Percentiles rank a stretch among this genome's conserved stretches.
Evolutionary conservation across 129 eudicot species (phyloP).

Genomic region (Apium graveolens): DNA sequence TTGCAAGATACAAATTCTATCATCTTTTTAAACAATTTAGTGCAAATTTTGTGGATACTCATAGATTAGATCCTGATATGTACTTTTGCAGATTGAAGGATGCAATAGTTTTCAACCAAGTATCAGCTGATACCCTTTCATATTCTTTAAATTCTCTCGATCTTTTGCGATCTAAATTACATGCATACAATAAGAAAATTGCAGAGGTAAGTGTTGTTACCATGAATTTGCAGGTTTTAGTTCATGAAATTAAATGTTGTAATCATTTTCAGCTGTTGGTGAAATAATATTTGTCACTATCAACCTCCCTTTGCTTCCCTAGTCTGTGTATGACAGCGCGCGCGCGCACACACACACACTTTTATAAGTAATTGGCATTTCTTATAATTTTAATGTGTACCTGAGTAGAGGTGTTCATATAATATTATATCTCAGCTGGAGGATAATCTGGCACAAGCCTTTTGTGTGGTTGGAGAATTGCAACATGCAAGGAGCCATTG

Average conservation of each 20-base stretch:
- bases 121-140: slow-evolving; percentile 28
- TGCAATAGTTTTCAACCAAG: slow-evolving; percentile 32
- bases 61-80: background rate
- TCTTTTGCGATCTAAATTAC: slow-evolving; percentile 43
- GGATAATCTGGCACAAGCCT: slow-evolving; percentile 64
- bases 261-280: background rate
- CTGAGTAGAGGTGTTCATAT: background rate
- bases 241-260: background rate
- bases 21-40: background rate
- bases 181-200: slow-evolving; percentile 74
- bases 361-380: background rate
- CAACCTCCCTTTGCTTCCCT: background rate
- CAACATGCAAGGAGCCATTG: slow-evolving; percentile 50
- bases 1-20: background rate
- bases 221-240: background rate
- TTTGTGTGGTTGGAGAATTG: slow-evolving; percentile 45
- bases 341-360: background rate
- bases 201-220: slow-evolving; percentile 57
- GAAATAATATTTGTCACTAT: background rate
- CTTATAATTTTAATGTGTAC: background rate
- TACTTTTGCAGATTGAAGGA: slow-evolving; percentile 45
- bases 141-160: slow-evolving; percentile 38
- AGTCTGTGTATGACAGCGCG: background rate
- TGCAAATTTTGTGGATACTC: background rate
- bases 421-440: slow-evolving; percentile 38